These are phyloP conservation scores for Rutstroemia sydowiana DNA, from an alignment of 2,329 filamentous ascomycete genomes.

Conservation along the genomic window DNA sequence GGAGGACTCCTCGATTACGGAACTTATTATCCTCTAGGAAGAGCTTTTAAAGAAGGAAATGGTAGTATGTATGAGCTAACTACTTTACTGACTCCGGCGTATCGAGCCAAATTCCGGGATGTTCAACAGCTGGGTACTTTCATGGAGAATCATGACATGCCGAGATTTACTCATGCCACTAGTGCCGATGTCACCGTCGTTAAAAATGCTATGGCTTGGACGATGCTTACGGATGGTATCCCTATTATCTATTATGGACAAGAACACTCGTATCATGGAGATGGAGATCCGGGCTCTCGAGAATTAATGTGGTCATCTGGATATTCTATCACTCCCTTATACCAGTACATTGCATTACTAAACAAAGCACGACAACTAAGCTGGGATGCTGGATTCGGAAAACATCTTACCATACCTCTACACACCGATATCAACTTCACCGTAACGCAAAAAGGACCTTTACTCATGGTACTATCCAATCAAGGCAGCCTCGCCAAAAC, in stretches of 20 bases:
- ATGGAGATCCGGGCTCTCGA: conserved; percentile 33
- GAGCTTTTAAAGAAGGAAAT: conserved; percentile 8
- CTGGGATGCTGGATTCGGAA: conserved; percentile 14
- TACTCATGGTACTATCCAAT: conserved; percentile 16
- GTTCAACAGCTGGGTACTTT: conserved; percentile 34
- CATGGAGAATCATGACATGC: conserved; percentile 37
- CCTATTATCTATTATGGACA: conserved; percentile 46
- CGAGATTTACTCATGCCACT: conserved; percentile 31
- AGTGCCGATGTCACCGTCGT: conserved; percentile 25
- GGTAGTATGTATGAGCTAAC: conserved; percentile 25
- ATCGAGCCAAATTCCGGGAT: conserved; percentile 35
- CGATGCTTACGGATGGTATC: conserved; percentile 41
- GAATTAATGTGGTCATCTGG: conserved; percentile 36
- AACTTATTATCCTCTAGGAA: conserved; percentile 28
- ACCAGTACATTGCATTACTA: conserved; percentile 12
- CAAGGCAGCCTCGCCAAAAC: conserved; percentile 7
- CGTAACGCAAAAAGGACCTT: conserved; percentile 13
- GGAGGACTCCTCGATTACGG: conserved; percentile 53
- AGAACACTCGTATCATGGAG: conserved; percentile 41
- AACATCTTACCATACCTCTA: conserved; percentile 10
- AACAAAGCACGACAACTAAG: conserved; percentile 12
- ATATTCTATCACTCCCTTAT: conserved; percentile 30
- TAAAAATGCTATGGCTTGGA: conserved; percentile 41
- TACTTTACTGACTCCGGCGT: conserved; percentile 30
- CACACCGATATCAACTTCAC: conserved; percentile 6